Evolutionary conservation across 192 early-diverging fungal species (phyloP).

Genomic region (Rhizoclosmatium globosum): DNA sequence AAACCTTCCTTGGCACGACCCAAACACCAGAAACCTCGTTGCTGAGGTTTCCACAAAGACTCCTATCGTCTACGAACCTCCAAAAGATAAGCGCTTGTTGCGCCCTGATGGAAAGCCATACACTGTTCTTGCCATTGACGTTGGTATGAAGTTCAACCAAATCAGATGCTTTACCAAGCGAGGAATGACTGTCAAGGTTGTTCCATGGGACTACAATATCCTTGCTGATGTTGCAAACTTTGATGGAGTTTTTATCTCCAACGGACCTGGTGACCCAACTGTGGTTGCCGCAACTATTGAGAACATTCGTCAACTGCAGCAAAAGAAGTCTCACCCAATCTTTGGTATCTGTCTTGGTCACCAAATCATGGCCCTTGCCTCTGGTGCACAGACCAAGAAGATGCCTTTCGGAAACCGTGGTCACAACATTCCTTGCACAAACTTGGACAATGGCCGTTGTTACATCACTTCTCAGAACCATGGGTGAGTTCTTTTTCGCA

Average conservation of each 20-base stretch:
- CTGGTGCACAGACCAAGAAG: constrained; percentile 92
- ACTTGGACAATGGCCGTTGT: constrained; percentile 94
- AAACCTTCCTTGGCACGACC: constrained; percentile 91
- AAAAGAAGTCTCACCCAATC: constrained; percentile 82
- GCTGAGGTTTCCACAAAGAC: constrained; percentile 92
- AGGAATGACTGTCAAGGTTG: constrained; percentile 91
- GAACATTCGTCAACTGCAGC: constrained; percentile 72
- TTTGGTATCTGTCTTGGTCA: constrained; percentile 99
- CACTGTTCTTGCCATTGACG: constrained; percentile 92
- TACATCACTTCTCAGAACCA: constrained; percentile 99
- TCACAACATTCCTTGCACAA: constrained; percentile 99
- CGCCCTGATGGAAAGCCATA: constrained; percentile 73
- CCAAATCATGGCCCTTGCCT: constrained; percentile 92
- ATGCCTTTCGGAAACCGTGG: constrained; percentile 99
- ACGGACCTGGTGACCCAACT: constrained; percentile 98
- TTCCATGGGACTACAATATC: constrained; percentile 98
- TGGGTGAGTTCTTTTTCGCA: constrained; percentile 48
- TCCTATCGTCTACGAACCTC: constrained; percentile 79
- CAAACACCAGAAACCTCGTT: constrained; percentile 92
- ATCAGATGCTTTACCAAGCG: constrained; percentile 97
- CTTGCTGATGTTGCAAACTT: constrained; percentile 57
- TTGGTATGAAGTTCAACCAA: constrained; percentile 99
- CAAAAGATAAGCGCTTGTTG: constrained; percentile 57
- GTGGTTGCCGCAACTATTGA: constrained; percentile 81
- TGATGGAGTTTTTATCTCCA: constrained; percentile 85